Conservation (phyloP, 2,329 filamentous ascomycete species). For the Cytospora schulzeri region DNA sequence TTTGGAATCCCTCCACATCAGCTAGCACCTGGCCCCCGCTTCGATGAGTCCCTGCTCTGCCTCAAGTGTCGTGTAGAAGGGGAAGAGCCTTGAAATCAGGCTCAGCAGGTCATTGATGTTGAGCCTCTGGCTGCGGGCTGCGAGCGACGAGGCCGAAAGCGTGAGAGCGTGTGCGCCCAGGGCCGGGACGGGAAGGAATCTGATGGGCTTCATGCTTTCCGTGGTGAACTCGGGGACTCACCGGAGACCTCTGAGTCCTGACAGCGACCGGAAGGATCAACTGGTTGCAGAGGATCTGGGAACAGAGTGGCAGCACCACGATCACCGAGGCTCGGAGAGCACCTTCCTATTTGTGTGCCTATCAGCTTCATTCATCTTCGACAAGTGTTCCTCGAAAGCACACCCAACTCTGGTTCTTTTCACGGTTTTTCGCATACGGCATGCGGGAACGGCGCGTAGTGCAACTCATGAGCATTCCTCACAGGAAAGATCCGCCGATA, state of each 20-base stretch:
- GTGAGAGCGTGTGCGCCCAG: conserved; percentile 1
- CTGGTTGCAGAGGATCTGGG: neutral
- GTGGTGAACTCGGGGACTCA: neutral
- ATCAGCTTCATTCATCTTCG: neutral
- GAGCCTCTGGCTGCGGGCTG: neutral
- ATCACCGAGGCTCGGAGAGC: neutral
- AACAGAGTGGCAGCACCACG: neutral
- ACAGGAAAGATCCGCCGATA: neutral
- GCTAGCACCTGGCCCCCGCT: conserved; percentile 13
- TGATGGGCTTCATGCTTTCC: conserved; percentile 14
- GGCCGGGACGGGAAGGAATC: conserved; percentile 5
- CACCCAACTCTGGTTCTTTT: neutral
- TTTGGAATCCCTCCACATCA: conserved; percentile 1
- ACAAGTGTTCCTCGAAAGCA: neutral
- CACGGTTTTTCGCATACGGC: neutral
- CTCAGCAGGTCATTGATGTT: conserved; percentile 18
- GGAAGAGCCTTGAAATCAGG: conserved; percentile 14
- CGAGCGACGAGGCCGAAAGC: neutral
- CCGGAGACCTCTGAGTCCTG: neutral
- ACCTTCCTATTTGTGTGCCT: neutral
- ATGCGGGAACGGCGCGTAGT: neutral
- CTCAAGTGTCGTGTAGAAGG: conserved; percentile 6
- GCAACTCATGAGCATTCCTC: neutral
- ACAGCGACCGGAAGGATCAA: neutral
- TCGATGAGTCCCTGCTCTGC: neutral